A percentile compares a stretch with the other conserved stretches of the same genome.
Conservation (phyloP, 2,329 filamentous ascomycete species). For the Sclerotiophoma versabilis region DNA sequence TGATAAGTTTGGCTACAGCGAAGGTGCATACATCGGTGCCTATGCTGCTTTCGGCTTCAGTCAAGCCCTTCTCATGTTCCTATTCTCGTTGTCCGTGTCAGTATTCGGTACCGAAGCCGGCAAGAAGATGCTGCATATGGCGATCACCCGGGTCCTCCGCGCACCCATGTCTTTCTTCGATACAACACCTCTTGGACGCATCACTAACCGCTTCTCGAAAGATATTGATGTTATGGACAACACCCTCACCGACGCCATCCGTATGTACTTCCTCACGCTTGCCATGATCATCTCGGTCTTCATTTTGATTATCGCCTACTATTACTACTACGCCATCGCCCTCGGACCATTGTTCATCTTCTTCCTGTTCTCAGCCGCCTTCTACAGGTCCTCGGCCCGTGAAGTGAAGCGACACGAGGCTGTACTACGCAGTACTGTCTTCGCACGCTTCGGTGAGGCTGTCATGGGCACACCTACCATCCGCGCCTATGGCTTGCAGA, state of each 20-base stretch:
- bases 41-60: slow-evolving; percentile 22
- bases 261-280: slow-evolving; percentile 90
- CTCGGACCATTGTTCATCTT: slow-evolving; percentile 73
- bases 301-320: slow-evolving; percentile 90
- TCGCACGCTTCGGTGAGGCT: slow-evolving; percentile 89
- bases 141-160: slow-evolving; percentile 75
- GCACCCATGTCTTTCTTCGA: slow-evolving; percentile 92
- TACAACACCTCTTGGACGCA: slow-evolving; percentile 91
- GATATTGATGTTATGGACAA: slow-evolving; percentile 98
- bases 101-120: slow-evolving; percentile 82
- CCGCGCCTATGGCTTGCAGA: slow-evolving; percentile 83
- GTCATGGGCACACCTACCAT: slow-evolving; percentile 85
- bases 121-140: slow-evolving; percentile 79
- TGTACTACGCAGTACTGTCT: slow-evolving; percentile 84
- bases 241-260: slow-evolving; percentile 83
- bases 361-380: slow-evolving; percentile 82
- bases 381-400: slow-evolving; percentile 89
- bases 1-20: slow-evolving; percentile 71
- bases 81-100: slow-evolving; percentile 79
- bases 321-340: slow-evolving; percentile 83
- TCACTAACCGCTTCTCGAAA: slow-evolving; percentile 94
- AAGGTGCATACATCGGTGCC: slow-evolving; percentile 74
- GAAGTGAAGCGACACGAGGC: slow-evolving; percentile 96
- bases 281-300: slow-evolving; percentile 70
- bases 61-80: slow-evolving; percentile 64